Percentiles rank a stretch among this genome's conserved stretches.
These are phyloP conservation scores for Phaffia tasmanica DNA, from an alignment of 768 basidiomycete genomes.

Conservation along the genomic window DNA sequence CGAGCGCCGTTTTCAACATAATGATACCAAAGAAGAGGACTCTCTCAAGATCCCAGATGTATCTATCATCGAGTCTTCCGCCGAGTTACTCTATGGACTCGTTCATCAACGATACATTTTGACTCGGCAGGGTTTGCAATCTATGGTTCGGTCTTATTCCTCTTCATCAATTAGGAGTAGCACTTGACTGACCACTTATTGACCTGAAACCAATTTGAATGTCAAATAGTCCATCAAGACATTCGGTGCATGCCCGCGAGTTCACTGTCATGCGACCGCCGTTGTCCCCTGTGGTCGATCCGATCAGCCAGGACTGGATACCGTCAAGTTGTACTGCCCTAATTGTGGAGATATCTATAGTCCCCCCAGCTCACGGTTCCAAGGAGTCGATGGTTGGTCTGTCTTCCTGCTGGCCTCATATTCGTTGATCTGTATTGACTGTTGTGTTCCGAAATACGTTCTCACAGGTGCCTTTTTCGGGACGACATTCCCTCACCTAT, in stretches of 20 bases:
- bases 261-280: slow-evolving; percentile 76
- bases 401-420: neutral
- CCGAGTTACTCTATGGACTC: slow-evolving; percentile 91
- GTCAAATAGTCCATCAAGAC: slow-evolving; percentile 68
- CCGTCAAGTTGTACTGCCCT: slow-evolving; percentile 94
- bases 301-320: slow-evolving; percentile 90
- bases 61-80: slow-evolving; percentile 93
- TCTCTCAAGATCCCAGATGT: slow-evolving; percentile 93
- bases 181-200: neutral
- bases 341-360: slow-evolving; percentile 96
- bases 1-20: neutral
- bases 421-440: neutral
- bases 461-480: slow-evolving; percentile 89
- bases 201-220: neutral
- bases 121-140: slow-evolving; percentile 81
- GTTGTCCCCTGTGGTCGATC: slow-evolving; percentile 92
- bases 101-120: slow-evolving; percentile 97
- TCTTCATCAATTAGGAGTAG: neutral
- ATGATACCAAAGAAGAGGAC: slow-evolving; percentile 51
- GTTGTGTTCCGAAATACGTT: neutral
- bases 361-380: slow-evolving; percentile 88
- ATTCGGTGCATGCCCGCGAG: slow-evolving; percentile 90
- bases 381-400: slow-evolving; percentile 78
- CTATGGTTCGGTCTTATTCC: slow-evolving; percentile 56
- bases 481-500: slow-evolving; percentile 93